These are phyloP conservation scores for Calocybe gangraenosa DNA, from an alignment of 768 basidiomycete genomes.

Conservation along the genomic window DNA sequence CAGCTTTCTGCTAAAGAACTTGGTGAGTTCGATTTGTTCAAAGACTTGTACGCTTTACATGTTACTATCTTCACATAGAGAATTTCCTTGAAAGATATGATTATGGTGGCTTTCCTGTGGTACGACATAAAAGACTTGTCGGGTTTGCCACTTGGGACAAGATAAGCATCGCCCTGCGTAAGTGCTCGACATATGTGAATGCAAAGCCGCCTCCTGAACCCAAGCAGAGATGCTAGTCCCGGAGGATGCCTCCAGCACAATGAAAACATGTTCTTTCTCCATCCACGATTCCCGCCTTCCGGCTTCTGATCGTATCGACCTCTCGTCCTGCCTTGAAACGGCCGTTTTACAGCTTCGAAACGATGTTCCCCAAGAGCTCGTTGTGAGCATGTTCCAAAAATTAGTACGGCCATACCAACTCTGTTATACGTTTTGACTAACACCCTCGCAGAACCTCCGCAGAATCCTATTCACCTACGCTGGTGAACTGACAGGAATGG, in stretches of 20 bases:
- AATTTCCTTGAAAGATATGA: slow-evolving; percentile 37
- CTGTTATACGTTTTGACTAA: neutral
- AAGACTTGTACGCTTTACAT: too few relatives aligned
- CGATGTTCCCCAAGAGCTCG: slow-evolving; percentile 66
- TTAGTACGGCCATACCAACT: slow-evolving; percentile 32
- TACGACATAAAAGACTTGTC: slow-evolving; percentile 44
- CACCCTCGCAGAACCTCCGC: slow-evolving; percentile 49
- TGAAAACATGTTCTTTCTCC: slow-evolving; percentile 41
- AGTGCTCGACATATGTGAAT: slow-evolving; percentile 6
- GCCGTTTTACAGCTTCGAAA: slow-evolving; percentile 60
- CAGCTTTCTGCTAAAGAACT: slow-evolving; percentile 44
- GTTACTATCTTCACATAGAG: slow-evolving; percentile 18
- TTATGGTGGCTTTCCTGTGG: slow-evolving; percentile 66
- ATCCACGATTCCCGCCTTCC: slow-evolving; percentile 22
- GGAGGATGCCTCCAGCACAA: slow-evolving; percentile 23
- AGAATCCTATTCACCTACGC: slow-evolving; percentile 63
- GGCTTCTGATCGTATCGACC: slow-evolving; percentile 28
- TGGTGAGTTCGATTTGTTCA: slow-evolving; percentile 22
- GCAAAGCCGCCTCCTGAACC: neutral
- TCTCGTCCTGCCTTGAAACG: slow-evolving; percentile 38
- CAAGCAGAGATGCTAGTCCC: slow-evolving; percentile 24
- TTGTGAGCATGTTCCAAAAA: slow-evolving; percentile 74
- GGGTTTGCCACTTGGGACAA: slow-evolving; percentile 62
- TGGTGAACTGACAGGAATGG: slow-evolving; percentile 59
- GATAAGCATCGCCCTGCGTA: slow-evolving; percentile 35